phyloP scores from a whole-genome alignment of 2,329 filamentous ascomycete species.

The Pseudomassariella vexata region DNA sequence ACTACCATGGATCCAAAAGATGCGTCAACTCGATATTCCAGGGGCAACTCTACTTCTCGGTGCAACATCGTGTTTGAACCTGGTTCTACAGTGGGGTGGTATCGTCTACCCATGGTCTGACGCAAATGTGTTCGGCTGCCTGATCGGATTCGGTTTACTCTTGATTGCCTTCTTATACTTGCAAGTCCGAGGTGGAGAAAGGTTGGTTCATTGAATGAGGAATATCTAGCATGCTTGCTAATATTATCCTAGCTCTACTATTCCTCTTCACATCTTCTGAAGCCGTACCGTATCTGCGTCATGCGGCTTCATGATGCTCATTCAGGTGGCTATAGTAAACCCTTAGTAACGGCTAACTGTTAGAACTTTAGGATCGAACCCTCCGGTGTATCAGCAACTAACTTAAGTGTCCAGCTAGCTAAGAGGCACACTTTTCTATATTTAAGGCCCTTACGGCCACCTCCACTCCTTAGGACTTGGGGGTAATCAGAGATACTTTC shows the following conservation, averaged over 20 bases:
- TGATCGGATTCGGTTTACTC: conserved; percentile 15
- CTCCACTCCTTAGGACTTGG: too few relatives aligned
- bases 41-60: conserved; percentile 1
- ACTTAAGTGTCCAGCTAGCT: too few relatives aligned
- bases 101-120: conserved; percentile 24
- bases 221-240: background rate
- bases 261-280: conserved; percentile 3
- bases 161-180: conserved; percentile 14
- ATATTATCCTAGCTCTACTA: background rate
- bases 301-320: conserved; percentile 10
- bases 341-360: too few relatives aligned
- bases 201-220: background rate
- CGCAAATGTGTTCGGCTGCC: conserved; percentile 22
- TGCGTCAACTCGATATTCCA: conserved; percentile 9
- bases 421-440: too few relatives aligned
- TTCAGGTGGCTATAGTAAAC: conserved; percentile 16
- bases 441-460: too few relatives aligned
- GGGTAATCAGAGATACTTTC: too few relatives aligned
- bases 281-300: conserved; percentile 7
- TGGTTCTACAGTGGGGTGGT: conserved; percentile 36
- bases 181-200: conserved; percentile 9
- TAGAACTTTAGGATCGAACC: too few relatives aligned
- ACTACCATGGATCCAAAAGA: background rate
- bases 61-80: conserved; percentile 11
- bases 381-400: too few relatives aligned